Evolutionary conservation across 2,329 filamentous ascomycete genomes (phyloP).

Genomic region (Calonectria henricotiae): DNA sequence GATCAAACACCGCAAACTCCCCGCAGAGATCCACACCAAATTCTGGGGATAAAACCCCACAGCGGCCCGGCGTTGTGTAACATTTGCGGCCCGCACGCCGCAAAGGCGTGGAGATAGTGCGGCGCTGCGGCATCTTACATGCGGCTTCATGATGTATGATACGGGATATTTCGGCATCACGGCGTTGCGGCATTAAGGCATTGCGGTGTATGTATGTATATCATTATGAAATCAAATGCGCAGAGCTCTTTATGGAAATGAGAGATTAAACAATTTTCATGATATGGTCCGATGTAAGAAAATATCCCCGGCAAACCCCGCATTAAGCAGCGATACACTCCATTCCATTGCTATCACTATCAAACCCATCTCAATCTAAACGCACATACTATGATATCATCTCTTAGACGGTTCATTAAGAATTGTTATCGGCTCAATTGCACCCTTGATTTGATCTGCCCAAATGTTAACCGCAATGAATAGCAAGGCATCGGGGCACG

Average conservation of each 20-base stretch:
- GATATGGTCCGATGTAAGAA: background rate
- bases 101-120: background rate
- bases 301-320: background rate
- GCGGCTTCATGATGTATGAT: background rate
- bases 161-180: slow-evolving; percentile 1
- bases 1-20: slow-evolving; percentile 12
- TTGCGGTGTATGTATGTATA: no score
- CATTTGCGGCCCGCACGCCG: slow-evolving; percentile 15
- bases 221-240: background rate
- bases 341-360: background rate
- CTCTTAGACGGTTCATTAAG: background rate
- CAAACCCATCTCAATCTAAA: background rate
- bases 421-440: background rate
- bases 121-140: background rate
- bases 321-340: no score
- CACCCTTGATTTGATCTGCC: slow-evolving; percentile 7
- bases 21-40: background rate
- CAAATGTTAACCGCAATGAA: background rate
- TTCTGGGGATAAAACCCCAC: background rate
- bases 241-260: background rate
- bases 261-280: slow-evolving; percentile 1
- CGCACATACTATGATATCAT: background rate
- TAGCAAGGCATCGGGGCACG: no score
- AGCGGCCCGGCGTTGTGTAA: background rate
- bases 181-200: background rate